Conservation (phyloP, 148 eudicot genomes). For the Rhododendron henanense region DNA sequence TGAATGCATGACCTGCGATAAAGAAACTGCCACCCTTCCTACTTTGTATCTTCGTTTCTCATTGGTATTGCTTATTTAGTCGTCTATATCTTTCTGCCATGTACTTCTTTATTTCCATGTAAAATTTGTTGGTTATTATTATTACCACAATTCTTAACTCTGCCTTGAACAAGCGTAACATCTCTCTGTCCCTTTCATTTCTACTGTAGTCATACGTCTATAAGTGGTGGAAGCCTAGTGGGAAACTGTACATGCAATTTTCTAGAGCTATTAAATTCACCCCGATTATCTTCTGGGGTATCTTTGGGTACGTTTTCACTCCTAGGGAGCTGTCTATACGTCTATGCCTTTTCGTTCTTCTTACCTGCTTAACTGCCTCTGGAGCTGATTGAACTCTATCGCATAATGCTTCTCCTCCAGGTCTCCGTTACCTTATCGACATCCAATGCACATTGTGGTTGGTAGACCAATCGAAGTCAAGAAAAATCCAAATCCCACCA, state of each 20-base stretch:
- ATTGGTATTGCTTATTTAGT: neutral
- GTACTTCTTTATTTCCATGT: neutral
- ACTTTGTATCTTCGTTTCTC: neutral
- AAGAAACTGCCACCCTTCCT: neutral
- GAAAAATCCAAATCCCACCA: constrained; percentile 57
- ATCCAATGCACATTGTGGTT: constrained; percentile 77
- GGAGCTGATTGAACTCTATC: constrained; percentile 5
- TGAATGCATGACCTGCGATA: neutral
- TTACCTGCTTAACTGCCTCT: neutral
- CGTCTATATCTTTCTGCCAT: neutral
- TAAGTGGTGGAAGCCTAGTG: constrained; percentile 94
- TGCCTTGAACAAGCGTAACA: neutral
- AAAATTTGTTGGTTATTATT: neutral
- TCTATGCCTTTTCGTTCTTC: neutral
- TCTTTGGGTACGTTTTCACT: constrained; percentile 58
- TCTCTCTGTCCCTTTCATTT: neutral
- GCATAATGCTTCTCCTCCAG: constrained; percentile 36
- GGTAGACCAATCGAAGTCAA: constrained; percentile 72
- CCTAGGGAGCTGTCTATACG: neutral
- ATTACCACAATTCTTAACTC: neutral
- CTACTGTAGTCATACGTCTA: constrained; percentile 60
- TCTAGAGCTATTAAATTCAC: constrained; percentile 70
- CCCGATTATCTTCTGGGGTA: constrained; percentile 81
- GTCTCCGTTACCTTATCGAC: constrained; percentile 59
- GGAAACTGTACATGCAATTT: constrained; percentile 53